Conservation (phyloP, 2,329 filamentous ascomycete species). For the Penicillium sp. region DNA sequence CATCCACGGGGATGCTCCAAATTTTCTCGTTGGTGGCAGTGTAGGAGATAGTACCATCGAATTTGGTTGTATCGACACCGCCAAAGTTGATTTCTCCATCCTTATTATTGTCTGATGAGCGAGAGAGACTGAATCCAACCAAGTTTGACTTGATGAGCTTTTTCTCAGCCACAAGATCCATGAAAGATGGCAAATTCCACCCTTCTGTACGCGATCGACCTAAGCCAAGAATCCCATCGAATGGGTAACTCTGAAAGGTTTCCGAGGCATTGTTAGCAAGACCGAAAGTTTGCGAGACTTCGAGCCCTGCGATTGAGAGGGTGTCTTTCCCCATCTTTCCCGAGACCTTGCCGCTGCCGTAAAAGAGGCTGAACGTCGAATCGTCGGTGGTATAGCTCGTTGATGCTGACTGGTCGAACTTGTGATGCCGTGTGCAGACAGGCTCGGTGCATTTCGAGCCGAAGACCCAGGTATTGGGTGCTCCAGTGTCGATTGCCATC, state of each 20-base stretch:
- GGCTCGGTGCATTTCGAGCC: conserved; percentile 63
- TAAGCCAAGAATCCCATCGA: conserved; percentile 83
- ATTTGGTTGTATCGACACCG: conserved; percentile 64
- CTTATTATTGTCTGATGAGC: conserved; percentile 63
- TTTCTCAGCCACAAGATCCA: conserved; percentile 61
- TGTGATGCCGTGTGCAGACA: conserved; percentile 68
- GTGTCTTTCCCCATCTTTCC: conserved; percentile 68
- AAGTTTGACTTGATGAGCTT: conserved; percentile 63
- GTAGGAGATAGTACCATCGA: conserved; percentile 68
- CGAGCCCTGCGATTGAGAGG: conserved; percentile 65
- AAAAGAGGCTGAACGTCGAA: conserved; percentile 62
- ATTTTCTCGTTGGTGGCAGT: conserved; percentile 57
- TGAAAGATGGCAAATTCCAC: conserved; percentile 60
- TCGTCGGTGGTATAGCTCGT: conserved; percentile 56
- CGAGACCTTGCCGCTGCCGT: conserved; percentile 73
- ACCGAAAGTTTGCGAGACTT: conserved; percentile 67
- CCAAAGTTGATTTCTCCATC: conserved; percentile 80
- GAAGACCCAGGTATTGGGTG: conserved; percentile 79
- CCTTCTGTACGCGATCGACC: conserved; percentile 60
- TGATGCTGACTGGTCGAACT: conserved; percentile 67
- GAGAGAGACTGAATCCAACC: conserved; percentile 69
- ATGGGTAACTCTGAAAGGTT: conserved; percentile 75
- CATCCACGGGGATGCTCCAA: conserved; percentile 73
- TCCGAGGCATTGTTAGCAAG: conserved; percentile 68
- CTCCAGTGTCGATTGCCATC: conserved; percentile 56